Evolutionary conservation across 2,329 filamentous ascomycete species (phyloP), one percentile per base, ranked within the genome.

Genomic region (Claviceps capensis): DNA sequence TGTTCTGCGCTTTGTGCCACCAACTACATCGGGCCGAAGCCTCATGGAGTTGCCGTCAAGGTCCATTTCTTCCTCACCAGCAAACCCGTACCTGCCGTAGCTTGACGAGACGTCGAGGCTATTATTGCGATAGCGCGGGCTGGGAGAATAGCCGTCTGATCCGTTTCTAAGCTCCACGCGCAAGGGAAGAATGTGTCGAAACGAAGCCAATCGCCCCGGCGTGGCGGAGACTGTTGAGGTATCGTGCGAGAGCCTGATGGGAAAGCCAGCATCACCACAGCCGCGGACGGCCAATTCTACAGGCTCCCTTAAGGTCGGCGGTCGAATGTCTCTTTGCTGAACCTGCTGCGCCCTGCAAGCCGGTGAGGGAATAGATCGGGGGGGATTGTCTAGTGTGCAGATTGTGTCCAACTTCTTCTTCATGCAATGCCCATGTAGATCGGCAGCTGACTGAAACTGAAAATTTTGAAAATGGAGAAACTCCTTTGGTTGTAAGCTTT

Each of bases 381-480:
- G 69, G 8, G 72, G 71, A 16, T 69, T 73, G 52, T 75, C 72
- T n/a, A 71, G 59, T 0, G 65, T 67, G 40, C 71, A 67, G 40
- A 70, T 63, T 1, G 72, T 69, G 53, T 79, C 71, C n/a, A 81
- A 67, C 63, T 77, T 81, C 62, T 75, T 76, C 54, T 78, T 72
- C 60, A 79, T 70, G 49, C 66, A 70, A 53, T 69, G 72, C 54
- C 75, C 73, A 50, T 79, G 72, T 14, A 73, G 65, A 45, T 74
- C 66, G 58, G 71, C 69, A 49, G 69, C 67, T 4, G 71, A 68
- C 47, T 67, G 67, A 55, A 76, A 74, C 52, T 74, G 68, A 52
- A 71, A 77, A 41, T 69, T 72, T 57, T 69, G 72, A 57, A 77
- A 75, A 54, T 72, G 71, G 51, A 74, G 67, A 48, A 78, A 74